Conservation (phyloP, 306 rosid species). For the Vicia villosa region DNA sequence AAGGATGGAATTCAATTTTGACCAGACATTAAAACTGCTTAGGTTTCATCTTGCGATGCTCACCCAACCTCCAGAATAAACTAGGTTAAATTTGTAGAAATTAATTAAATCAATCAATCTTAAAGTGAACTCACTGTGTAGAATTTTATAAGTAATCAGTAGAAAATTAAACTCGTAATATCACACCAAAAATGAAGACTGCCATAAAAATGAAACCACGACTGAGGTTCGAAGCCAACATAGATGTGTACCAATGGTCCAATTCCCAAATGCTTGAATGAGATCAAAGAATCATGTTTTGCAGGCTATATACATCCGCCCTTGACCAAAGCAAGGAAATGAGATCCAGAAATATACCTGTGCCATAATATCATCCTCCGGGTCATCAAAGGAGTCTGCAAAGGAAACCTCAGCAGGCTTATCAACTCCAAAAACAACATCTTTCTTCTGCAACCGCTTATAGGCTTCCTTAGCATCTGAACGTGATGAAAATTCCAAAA, state of each 20-base stretch:
- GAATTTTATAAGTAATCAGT: conserved; percentile 5
- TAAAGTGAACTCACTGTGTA: not conserved
- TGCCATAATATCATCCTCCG: conserved; percentile 80
- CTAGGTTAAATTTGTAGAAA: not conserved
- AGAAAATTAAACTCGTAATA: not conserved
- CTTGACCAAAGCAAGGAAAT: conserved; percentile 33
- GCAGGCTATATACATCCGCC: conserved; percentile 14
- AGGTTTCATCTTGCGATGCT: not conserved
- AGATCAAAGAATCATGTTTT: conserved; percentile 18
- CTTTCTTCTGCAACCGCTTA: conserved; percentile 81
- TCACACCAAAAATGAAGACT: not conserved
- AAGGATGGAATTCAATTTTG: conserved; percentile 13
- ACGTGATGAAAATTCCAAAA: conserved; percentile 84
- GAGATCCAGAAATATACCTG: conserved; percentile 66
- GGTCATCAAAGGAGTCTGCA: conserved; percentile 84
- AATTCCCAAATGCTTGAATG: conserved; percentile 24
- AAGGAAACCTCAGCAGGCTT: conserved; percentile 90
- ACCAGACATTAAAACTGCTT: conserved; percentile 5
- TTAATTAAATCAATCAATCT: not conserved
- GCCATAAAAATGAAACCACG: not conserved
- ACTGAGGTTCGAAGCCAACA: conserved; percentile 12
- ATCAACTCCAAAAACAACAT: conserved; percentile 90
- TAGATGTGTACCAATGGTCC: conserved; percentile 16
- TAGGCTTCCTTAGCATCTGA: conserved; percentile 92
- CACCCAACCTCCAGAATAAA: conserved; percentile 13